phyloP scores from a whole-genome alignment of 768 basidiomycete species.

The Suillus weaverae region DNA sequence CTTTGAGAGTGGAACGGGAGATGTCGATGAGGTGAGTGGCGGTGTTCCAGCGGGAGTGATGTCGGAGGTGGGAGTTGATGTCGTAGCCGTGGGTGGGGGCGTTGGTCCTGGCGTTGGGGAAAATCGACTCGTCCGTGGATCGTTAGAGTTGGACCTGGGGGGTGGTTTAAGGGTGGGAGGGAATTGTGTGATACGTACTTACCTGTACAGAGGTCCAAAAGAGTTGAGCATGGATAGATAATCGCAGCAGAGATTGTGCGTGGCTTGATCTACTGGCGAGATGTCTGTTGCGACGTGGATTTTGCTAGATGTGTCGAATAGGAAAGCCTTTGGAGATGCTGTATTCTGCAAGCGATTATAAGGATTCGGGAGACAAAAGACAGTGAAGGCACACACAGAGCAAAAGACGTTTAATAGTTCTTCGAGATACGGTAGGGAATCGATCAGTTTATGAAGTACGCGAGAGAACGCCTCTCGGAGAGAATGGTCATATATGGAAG shows the following conservation, averaged over 20 bases:
- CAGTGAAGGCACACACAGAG: conserved; percentile 46
- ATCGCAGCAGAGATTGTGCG: conserved; percentile 87
- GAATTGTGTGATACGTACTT: neutral
- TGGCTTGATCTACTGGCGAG: conserved; percentile 86
- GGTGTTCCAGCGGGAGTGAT: neutral
- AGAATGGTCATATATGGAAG: conserved; percentile 91
- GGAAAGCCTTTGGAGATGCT: conserved; percentile 89
- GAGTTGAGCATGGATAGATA: conserved; percentile 86
- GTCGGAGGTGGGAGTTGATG: neutral
- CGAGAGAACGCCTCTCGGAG: conserved; percentile 90
- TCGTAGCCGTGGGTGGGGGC: neutral
- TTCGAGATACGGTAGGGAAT: conserved; percentile 83
- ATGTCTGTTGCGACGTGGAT: conserved; percentile 94
- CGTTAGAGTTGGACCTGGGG: neutral
- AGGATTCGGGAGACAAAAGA: neutral
- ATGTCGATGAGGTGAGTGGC: neutral
- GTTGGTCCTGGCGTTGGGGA: conserved; percentile 10
- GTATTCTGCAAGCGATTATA: conserved; percentile 60
- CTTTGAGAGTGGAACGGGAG: neutral
- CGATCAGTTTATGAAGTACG: conserved; percentile 84
- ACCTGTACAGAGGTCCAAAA: conserved; percentile 73
- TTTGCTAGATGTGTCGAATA: conserved; percentile 84
- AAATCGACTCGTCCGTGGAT: neutral
- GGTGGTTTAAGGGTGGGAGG: neutral
- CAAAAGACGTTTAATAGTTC: conserved; percentile 85